Conservation (phyloP, 768 basidiomycete species). For the Tricholoma saponaceum region DNA sequence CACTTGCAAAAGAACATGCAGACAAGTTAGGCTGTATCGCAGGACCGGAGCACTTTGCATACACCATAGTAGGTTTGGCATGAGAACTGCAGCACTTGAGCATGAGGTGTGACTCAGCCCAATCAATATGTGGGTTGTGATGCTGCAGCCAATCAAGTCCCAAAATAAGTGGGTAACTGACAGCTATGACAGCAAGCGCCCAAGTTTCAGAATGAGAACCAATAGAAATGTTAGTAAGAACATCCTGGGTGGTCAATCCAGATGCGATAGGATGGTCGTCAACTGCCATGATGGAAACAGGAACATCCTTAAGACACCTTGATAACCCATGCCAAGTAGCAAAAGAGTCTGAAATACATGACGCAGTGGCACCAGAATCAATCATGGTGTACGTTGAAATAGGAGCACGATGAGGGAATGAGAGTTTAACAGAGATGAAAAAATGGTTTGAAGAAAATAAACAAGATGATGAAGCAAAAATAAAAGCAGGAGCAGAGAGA, state of each 20-base stretch:
- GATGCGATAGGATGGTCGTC: conserved; percentile 34
- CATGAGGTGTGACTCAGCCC: conserved; percentile 19
- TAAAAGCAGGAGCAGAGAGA: conserved; percentile 17
- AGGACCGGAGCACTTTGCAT: conserved; percentile 23
- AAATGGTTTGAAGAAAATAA: conserved; percentile 19
- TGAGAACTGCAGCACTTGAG: conserved; percentile 19
- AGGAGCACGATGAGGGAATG: conserved; percentile 27
- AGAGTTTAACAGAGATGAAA: conserved; percentile 22
- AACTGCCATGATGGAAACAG: too few species aligned
- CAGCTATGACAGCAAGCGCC: conserved; percentile 26
- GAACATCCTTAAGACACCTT: too few species aligned
- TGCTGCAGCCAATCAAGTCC: conserved; percentile 33
- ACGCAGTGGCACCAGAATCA: too few species aligned
- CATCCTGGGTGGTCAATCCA: conserved; percentile 23
- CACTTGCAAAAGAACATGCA: conserved; percentile 11
- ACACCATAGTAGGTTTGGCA: conserved; percentile 9
- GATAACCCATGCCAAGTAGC: too few species aligned
- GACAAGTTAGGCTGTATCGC: conserved; percentile 10
- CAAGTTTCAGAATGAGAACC: conserved; percentile 26
- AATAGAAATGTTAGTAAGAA: conserved; percentile 27
- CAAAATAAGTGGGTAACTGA: conserved; percentile 31
- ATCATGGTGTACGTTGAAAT: conserved; percentile 31
- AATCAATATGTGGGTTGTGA: conserved; percentile 33
- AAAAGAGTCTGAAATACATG: too few species aligned
- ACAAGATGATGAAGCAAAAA: conserved; percentile 11